Evolutionary conservation across 768 basidiomycete species (phyloP), one percentile per base, ranked within the genome.

Genomic region (Auricularia sp.): DNA sequence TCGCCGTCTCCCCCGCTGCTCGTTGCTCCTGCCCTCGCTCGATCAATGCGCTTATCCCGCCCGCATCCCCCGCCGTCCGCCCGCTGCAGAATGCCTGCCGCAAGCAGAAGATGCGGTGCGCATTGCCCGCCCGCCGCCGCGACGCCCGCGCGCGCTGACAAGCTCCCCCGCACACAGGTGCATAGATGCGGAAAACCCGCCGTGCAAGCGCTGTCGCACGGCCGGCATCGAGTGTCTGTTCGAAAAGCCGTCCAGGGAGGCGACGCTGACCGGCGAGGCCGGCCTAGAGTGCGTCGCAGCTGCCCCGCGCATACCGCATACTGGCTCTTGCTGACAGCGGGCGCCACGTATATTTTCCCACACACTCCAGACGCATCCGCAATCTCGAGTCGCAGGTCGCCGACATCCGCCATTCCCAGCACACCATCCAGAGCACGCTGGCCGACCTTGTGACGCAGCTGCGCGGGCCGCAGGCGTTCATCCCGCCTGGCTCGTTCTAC

Each of bases 51-150:
- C 44, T 24, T 34, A 59, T 58, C 13, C 35, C n/a, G 39, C 21
- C 18, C 51, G 21, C 36, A 56, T 42, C 62, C 65, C 66, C 74
- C 68, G 62, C 21, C 51, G 14, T 18, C 37, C 61, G 51, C 42
- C 14, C 54, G 54, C 63, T 51, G 51, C 73, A 94, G 92, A 95
- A 95, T 85, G 91, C 93, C 18, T 96, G 94, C 75, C 81, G 94
- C 70, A 91, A 93, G 72, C 94, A 95, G 80, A 97, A 97, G 79
- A 97, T 97, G 95, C 82, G 94, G 70, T 98, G 94, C 73, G 93
- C 95, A 21, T 34, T 4, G 36, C 61, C 34, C 29, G 29, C 29
- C 29, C 29, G 29, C 29, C 34, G 61, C 42, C 56, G 24, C 61
- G 58, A 21, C 47, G 59, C 62, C n/a, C 21, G 16, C 35, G 16